phyloP scores from a whole-genome alignment of 129 eudicot genomes.

The Dittrichia graveolens region DNA sequence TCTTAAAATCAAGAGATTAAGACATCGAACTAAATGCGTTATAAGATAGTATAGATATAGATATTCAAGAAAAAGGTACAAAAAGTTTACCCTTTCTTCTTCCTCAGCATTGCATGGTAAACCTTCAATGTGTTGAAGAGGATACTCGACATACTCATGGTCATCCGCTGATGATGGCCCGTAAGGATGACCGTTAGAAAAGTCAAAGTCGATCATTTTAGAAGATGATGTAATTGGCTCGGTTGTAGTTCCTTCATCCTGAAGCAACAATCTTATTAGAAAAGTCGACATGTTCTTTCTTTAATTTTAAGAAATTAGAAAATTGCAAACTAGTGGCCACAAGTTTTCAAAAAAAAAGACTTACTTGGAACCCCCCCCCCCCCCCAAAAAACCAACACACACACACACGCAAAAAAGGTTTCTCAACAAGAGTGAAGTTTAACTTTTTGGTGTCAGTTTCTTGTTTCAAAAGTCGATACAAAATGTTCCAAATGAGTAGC shows the following conservation, averaged over 20 bases:
- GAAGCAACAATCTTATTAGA: slow-evolving; percentile 34
- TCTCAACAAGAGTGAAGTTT: neutral
- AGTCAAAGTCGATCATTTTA: slow-evolving; percentile 78
- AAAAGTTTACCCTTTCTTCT: slow-evolving; percentile 75
- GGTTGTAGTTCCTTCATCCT: slow-evolving; percentile 63
- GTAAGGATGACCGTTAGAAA: slow-evolving; percentile 57
- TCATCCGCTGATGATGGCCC: slow-evolving; percentile 60
- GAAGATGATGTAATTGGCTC: slow-evolving; percentile 66
- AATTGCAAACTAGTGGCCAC: no score
- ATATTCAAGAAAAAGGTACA: neutral
- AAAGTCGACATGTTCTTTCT: neutral
- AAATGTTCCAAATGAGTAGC: neutral
- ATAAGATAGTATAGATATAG: no score
- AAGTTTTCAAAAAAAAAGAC: neutral
- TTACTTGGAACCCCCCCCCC: neutral
- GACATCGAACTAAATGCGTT: no score
- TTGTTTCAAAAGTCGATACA: slow-evolving; percentile 4
- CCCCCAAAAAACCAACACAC: no score
- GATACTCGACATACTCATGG: slow-evolving; percentile 84
- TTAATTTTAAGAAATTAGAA: neutral
- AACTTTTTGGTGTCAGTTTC: neutral
- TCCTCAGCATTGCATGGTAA: slow-evolving; percentile 81
- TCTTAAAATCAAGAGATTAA: neutral
- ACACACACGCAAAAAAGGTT: no score
- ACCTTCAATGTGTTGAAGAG: slow-evolving; percentile 66